phyloP scores from a whole-genome alignment of 129 eudicot genomes.

The Rutidosis leptorrhynchoides region DNA sequence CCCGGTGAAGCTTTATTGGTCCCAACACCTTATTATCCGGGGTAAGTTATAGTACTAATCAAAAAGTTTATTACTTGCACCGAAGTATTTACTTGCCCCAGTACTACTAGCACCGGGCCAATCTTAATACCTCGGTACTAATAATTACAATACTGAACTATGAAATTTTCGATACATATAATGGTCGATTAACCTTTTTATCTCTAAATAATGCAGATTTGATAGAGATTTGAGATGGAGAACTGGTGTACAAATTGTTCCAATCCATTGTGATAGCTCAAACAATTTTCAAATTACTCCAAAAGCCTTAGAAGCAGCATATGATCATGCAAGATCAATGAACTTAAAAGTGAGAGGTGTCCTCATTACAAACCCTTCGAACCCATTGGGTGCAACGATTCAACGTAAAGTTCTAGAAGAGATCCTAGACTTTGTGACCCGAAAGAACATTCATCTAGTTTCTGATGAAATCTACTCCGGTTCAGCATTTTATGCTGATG shows the following conservation, averaged over 20 bases:
- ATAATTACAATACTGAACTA: not conserved
- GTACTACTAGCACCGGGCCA: not conserved
- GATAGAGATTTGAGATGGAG: conserved; percentile 97
- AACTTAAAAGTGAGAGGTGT: conserved; percentile 71
- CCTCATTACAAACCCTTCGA: conserved; percentile 89
- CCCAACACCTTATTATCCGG: conserved; percentile 99
- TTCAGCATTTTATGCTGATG: conserved; percentile 54
- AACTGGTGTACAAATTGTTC: conserved; percentile 84
- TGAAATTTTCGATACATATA: not conserved
- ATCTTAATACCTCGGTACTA: not conserved
- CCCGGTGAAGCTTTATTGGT: conserved; percentile 92
- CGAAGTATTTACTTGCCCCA: not conserved
- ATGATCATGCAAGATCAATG: conserved; percentile 50
- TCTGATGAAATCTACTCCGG: conserved; percentile 97
- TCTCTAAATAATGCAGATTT: conserved; percentile 46
- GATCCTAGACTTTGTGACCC: conserved; percentile 54
- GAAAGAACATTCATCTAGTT: conserved; percentile 78
- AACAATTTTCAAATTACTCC: conserved; percentile 76
- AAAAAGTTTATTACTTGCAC: not conserved
- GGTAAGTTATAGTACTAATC: conserved; percentile 39
- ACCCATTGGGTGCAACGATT: conserved; percentile 85
- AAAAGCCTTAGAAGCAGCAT: conserved; percentile 73
- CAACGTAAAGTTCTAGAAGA: conserved; percentile 49
- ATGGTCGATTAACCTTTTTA: not conserved
- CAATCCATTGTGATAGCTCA: conserved; percentile 81